Evolutionary conservation across 768 basidiomycete species (phyloP).

Genomic region (Lanmaoa rubissima): DNA sequence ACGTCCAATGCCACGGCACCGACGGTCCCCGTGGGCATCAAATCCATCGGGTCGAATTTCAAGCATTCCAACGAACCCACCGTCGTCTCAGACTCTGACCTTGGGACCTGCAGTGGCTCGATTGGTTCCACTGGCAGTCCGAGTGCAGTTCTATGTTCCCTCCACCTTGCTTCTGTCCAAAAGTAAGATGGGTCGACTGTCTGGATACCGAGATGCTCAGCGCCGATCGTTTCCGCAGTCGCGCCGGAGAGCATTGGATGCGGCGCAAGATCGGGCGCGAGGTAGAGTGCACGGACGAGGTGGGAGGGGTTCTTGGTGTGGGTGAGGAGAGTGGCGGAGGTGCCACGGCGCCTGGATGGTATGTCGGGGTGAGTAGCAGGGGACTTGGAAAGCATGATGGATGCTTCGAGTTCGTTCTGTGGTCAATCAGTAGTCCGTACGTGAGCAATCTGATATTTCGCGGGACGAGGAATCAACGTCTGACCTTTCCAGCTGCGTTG

Average conservation of each 20-base stretch:
- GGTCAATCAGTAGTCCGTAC: neutral
- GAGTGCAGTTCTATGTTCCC: constrained; percentile 69
- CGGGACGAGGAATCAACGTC: neutral
- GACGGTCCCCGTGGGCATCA: constrained; percentile 74
- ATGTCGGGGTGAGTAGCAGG: constrained; percentile 63
- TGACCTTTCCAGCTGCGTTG: constrained; percentile 74
- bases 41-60: constrained; percentile 42
- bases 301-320: constrained; percentile 70
- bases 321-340: constrained; percentile 63
- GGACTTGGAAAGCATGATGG: constrained; percentile 77
- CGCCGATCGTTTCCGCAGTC: constrained; percentile 60
- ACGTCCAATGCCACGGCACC: constrained; percentile 81
- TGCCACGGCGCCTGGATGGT: constrained; percentile 56
- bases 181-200: constrained; percentile 77
- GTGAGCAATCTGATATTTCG: neutral
- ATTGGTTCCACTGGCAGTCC: constrained; percentile 69
- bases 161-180: constrained; percentile 73
- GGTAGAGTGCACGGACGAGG: constrained; percentile 67
- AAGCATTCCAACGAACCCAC: constrained; percentile 13
- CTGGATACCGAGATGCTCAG: constrained; percentile 46
- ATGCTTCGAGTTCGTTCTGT: constrained; percentile 81
- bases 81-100: constrained; percentile 12
- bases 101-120: constrained; percentile 30
- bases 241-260: constrained; percentile 72
- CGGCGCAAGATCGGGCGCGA: constrained; percentile 55